These are phyloP conservation scores for Luzula sylvatica DNA, from an alignment of 176 grass and related monocot species.

Conservation along the genomic window DNA sequence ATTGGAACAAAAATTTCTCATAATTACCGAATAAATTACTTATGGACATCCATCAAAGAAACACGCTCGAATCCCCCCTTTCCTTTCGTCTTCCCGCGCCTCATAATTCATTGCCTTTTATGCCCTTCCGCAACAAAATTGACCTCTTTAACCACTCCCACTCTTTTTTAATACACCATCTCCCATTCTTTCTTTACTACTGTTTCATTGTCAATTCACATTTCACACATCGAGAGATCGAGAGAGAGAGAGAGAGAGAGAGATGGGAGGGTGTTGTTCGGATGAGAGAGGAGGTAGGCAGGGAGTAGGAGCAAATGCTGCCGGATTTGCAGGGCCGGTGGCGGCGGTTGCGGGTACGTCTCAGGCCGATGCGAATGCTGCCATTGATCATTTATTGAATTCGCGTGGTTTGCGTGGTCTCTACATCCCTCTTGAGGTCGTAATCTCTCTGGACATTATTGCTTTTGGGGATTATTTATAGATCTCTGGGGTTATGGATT, in stretches of 20 bases:
- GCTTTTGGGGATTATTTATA: neutral
- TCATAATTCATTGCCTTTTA: too few species aligned
- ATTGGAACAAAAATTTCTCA: too few species aligned
- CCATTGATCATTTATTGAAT: slow-evolving; percentile 58
- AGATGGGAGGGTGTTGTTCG: slow-evolving; percentile 71
- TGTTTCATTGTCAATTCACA: neutral
- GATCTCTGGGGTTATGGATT: neutral
- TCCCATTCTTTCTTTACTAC: neutral
- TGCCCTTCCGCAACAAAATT: too few species aligned
- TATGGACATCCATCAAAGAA: too few species aligned
- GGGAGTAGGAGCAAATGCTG: slow-evolving; percentile 38
- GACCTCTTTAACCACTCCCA: neutral
- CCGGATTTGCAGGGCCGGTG: neutral
- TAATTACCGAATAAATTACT: too few species aligned
- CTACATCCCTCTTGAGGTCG: slow-evolving; percentile 70
- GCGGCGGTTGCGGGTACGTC: neutral
- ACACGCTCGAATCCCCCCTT: too few species aligned
- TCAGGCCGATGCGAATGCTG: slow-evolving; percentile 42
- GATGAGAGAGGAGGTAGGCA: slow-evolving; percentile 68
- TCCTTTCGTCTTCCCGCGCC: too few species aligned
- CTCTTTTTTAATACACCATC: neutral
- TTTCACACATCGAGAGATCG: too few species aligned
- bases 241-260: neutral
- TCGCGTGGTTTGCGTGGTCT: slow-evolving; percentile 54
- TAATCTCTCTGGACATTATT: neutral